Conservation (phyloP, 106 monocot species). For the Platanthera guangdongensis region DNA sequence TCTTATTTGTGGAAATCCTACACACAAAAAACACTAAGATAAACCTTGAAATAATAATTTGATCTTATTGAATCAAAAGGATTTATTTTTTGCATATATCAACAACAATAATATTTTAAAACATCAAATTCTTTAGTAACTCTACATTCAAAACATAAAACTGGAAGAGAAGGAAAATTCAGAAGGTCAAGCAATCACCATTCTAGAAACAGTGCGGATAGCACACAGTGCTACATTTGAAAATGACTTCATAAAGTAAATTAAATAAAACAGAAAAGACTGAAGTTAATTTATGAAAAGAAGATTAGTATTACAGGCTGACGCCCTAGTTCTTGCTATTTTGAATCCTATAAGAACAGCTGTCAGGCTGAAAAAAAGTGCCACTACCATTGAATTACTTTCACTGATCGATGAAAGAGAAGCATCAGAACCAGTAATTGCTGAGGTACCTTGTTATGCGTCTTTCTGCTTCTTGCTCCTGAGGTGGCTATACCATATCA, state of each 20-base stretch:
- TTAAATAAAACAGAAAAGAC: neutral
- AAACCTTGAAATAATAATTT: neutral
- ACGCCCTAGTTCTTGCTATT: slow-evolving; percentile 79
- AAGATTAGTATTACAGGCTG: slow-evolving; percentile 63
- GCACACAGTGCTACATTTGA: slow-evolving; percentile 92
- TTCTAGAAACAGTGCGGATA: slow-evolving; percentile 87
- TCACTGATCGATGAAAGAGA: slow-evolving; percentile 65
- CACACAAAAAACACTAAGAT: neutral
- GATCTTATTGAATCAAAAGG: neutral
- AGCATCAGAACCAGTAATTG: slow-evolving; percentile 37
- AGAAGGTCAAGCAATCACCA: slow-evolving; percentile 34
- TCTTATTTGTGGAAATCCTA: neutral
- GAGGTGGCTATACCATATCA: too few species aligned
- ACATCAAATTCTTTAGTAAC: neutral
- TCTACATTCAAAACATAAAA: neutral
- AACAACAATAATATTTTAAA: neutral
- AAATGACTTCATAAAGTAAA: slow-evolving; percentile 9
- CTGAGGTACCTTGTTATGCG: too few species aligned
- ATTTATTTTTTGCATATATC: neutral
- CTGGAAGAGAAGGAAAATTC: neutral
- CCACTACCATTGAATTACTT: slow-evolving; percentile 71
- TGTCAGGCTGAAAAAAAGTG: slow-evolving; percentile 80
- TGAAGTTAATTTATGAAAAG: neutral
- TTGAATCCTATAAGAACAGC: slow-evolving; percentile 96
- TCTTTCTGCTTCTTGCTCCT: too few species aligned